These are phyloP conservation scores for Fusarium equiseti DNA, from an alignment of 2,329 filamentous ascomycete genomes.

Conservation along the genomic window DNA sequence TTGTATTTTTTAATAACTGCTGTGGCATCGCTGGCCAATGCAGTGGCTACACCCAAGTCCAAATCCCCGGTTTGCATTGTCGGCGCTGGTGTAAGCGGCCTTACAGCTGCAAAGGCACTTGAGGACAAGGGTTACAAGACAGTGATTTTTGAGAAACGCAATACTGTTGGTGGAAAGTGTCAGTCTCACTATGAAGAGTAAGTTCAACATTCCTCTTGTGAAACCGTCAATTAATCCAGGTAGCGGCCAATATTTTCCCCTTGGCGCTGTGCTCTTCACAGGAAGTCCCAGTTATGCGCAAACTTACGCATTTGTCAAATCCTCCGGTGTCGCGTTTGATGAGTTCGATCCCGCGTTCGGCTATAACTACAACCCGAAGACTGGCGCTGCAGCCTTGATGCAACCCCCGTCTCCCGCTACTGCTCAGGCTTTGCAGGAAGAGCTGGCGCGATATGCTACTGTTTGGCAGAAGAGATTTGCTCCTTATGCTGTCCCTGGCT, in stretches of 20 bases:
- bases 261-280: not conserved
- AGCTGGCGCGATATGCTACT: not conserved
- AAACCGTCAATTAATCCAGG: not conserved
- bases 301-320: not conserved
- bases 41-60: not conserved
- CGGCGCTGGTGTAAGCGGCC: not conserved
- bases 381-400: not conserved
- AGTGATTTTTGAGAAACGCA: not conserved
- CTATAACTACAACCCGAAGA: not conserved
- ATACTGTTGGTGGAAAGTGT: not conserved
- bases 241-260: not conserved
- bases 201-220: not conserved
- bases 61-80: not conserved
- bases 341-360: not conserved
- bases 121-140: conserved; percentile 1
- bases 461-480: not conserved
- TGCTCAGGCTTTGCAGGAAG: not conserved
- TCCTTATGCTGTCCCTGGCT: not conserved
- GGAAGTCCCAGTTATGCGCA: not conserved
- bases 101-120: not conserved
- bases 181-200: conserved; percentile 7
- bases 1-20: not conserved
- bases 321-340: not conserved
- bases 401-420: not conserved
- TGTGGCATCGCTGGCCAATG: not conserved